A percentile compares a stretch with the other conserved stretches of the same genome.
phyloP scores from a whole-genome alignment of 192 early-diverging fungal species.

The Glomus cerebriforme region DNA sequence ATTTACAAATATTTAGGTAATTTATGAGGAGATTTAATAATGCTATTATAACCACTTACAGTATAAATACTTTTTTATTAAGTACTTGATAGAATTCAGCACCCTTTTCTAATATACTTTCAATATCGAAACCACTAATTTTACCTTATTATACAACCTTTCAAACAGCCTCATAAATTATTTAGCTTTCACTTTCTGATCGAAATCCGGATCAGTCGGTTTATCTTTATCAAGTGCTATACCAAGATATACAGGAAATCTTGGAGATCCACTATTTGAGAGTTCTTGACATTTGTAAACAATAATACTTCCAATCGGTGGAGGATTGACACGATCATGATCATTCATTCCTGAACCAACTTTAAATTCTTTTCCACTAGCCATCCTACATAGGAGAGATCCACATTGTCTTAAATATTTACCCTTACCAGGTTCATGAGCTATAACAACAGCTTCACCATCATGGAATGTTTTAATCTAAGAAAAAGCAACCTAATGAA shows the following conservation, averaged over 20 bases:
- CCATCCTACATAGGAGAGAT: conserved; percentile 61
- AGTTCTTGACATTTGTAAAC: conserved; percentile 52
- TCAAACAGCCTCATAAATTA: not conserved
- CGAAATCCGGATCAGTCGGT: not conserved
- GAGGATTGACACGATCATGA: conserved; percentile 57
- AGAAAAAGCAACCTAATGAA: conserved; percentile 55
- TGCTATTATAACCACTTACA: too few relatives aligned
- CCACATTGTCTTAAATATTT: conserved; percentile 58
- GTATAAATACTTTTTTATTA: too few relatives aligned
- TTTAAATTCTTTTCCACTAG: conserved; percentile 62
- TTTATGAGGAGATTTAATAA: too few relatives aligned
- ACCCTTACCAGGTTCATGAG: conserved; percentile 58
- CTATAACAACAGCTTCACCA: conserved; percentile 68
- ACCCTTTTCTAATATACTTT: too few relatives aligned
- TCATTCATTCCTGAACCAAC: conserved; percentile 72
- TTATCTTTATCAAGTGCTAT: conserved; percentile 36
- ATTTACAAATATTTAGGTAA: too few relatives aligned
- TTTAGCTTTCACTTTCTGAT: conserved; percentile 1
- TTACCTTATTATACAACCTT: too few relatives aligned
- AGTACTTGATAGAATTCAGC: too few relatives aligned
- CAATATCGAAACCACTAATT: too few relatives aligned
- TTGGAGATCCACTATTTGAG: conserved; percentile 40
- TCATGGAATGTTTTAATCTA: conserved; percentile 77
- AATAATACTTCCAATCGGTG: conserved; percentile 49
- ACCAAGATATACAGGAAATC: conserved; percentile 51